These are phyloP conservation scores for Euphorbia celastroides DNA, from an alignment of 441 rosid species.

Conservation along the genomic window DNA sequence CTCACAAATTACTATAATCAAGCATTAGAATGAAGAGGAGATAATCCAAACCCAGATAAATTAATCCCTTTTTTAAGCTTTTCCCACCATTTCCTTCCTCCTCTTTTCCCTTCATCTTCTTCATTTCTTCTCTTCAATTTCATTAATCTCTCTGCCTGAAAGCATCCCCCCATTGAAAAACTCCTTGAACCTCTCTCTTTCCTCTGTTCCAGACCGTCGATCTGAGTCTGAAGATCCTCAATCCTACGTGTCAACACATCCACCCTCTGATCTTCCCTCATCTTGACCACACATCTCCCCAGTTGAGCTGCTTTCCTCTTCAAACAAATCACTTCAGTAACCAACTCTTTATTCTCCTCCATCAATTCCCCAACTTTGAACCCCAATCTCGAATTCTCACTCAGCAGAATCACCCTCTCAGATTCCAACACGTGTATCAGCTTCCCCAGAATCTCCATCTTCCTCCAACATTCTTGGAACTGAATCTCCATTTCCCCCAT, in stretches of 20 bases:
- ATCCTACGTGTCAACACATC: conserved; percentile 35
- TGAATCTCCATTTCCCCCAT: conserved; percentile 29
- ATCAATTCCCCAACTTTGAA: conserved; percentile 32
- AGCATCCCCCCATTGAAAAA: background rate
- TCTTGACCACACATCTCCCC: conserved; percentile 39
- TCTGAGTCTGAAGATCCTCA: conserved; percentile 36
- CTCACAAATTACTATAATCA: background rate
- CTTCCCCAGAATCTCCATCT: conserved; percentile 49
- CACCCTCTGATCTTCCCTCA: conserved; percentile 60
- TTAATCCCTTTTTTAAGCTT: background rate
- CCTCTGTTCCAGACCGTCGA: conserved; percentile 42
- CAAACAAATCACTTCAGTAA: conserved; percentile 42
- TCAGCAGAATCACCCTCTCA: conserved; percentile 45
- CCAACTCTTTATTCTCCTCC: conserved; percentile 46
- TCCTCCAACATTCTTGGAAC: conserved; percentile 34
- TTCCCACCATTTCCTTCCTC: background rate
- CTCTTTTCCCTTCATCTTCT: background rate
- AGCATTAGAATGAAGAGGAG: background rate
- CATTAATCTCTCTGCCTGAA: background rate
- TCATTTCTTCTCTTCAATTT: conserved; percentile 12
- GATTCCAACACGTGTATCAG: conserved; percentile 54
- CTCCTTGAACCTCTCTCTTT: conserved; percentile 20
- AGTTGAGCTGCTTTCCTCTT: conserved; percentile 55
- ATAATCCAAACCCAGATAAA: background rate
- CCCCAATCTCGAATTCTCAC: conserved; percentile 47